phyloP scores from a whole-genome alignment of 345 rosid genomes.

The Trapa bicornis region DNA sequence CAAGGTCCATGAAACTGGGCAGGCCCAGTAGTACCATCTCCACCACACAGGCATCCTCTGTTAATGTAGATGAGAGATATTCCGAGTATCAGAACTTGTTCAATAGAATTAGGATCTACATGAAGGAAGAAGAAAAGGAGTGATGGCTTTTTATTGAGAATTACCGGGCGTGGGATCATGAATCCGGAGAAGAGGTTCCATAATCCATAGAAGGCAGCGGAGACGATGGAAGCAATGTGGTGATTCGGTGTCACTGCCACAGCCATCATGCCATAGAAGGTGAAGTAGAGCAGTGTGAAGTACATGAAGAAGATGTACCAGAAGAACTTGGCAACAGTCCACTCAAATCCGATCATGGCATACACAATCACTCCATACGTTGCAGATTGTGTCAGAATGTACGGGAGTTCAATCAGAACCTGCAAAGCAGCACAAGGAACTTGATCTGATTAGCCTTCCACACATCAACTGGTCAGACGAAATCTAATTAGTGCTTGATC shows the following conservation, averaged over 20 bases:
- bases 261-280: constrained; percentile 44
- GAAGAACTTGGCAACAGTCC: constrained; percentile 35
- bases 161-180: constrained; percentile 35
- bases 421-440: constrained; percentile 5
- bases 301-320: constrained; percentile 32
- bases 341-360: constrained; percentile 32
- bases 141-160: constrained; percentile 1
- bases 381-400: constrained; percentile 27
- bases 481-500: not conserved
- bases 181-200: constrained; percentile 48
- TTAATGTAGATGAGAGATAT: not conserved
- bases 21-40: constrained; percentile 42
- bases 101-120: no score
- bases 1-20: constrained; percentile 41
- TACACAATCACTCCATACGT: constrained; percentile 32
- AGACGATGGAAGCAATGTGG: constrained; percentile 32
- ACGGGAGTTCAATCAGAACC: constrained; percentile 34
- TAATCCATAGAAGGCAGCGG: constrained; percentile 31
- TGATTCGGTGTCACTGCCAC: constrained; percentile 45
- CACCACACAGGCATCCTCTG: constrained; percentile 52
- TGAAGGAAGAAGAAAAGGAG: not conserved
- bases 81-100: not conserved
- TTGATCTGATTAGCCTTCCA: not conserved
- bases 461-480: not conserved
- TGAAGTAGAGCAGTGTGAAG: constrained; percentile 46